A percentile compares a stretch with the other conserved stretches of the same genome.
Evolutionary conservation across 371 early-diverging fungal species (phyloP).

Genomic region (Mucor indicus): DNA sequence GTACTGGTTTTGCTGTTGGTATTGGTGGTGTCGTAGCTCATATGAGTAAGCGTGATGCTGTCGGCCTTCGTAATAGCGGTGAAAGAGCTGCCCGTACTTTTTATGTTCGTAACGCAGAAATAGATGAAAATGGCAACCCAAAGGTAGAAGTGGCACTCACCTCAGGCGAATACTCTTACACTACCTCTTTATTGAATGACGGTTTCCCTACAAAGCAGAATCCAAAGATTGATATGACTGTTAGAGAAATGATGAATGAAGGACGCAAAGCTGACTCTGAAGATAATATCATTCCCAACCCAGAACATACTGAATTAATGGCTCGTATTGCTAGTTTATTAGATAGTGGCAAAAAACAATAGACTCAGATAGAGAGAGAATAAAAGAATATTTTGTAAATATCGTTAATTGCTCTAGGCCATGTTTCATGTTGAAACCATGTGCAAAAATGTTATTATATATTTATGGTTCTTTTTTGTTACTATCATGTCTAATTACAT

Average conservation of each 20-base stretch:
- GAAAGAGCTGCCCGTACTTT: constrained; percentile 51
- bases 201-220: constrained; percentile 1
- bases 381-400: neutral
- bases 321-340: constrained; percentile 20
- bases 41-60: constrained; percentile 33
- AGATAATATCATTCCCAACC: constrained; percentile 18
- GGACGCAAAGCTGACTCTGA: constrained; percentile 1
- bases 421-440: no score
- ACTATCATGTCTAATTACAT: no score
- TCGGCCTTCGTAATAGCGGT: constrained; percentile 22
- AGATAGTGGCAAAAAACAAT: constrained; percentile 5
- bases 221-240: constrained; percentile 2
- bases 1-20: constrained; percentile 54
- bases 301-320: constrained; percentile 22
- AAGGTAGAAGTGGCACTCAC: constrained; percentile 37
- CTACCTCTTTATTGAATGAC: constrained; percentile 21
- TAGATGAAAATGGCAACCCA: constrained; percentile 63
- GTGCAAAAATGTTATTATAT: no score
- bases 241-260: constrained; percentile 19
- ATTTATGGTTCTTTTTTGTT: no score
- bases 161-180: constrained; percentile 8
- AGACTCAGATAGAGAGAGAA: neutral
- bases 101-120: constrained; percentile 60
- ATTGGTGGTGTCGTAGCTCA: constrained; percentile 67
- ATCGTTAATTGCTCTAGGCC: no score